Base-by-base conservation (phyloP, 306 rosid species). In the Fagus sylvatica region DNA sequence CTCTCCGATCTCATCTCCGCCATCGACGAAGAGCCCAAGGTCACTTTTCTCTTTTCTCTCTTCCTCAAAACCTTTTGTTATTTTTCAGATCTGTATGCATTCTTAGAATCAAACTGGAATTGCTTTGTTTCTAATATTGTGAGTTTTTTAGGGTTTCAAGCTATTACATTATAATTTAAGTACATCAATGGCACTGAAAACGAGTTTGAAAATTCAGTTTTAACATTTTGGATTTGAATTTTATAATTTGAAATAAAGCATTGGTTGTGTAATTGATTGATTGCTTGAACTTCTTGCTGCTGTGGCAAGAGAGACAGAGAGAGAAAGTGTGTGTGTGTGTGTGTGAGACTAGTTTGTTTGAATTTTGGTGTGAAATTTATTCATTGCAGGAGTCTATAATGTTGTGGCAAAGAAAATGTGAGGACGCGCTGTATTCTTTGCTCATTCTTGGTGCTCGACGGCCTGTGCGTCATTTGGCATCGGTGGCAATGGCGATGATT, bases 1-100 rank as follows among this genome's bases (percentile, higher is more conserved):
- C 93, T 95, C 57, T 95, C 98, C 78, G 98, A 95, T 91, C 98
- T 95, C 91, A 88, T 89, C n/a, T 84, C 93, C 79, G 93, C 98
- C 88, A 92, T 91, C 51, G 91, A 89, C 12, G 93, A 88, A 74
- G 98, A 93, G 86, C 79, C 90, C 39, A 95, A 92, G 98, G 98
- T 95, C 33, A 40, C 6, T 69, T 77, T 17, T 6, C 48, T 56
- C 53, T 80, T n/a, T 33, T 2, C 54, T 53, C 49, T 74, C 69
- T 51, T 59, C 11, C 70, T 5, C 16, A 0, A 37, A 81, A 2
- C 30, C 61, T 71, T 76, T 74, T 42, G 15, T 41, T 76, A 67
- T 19, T 60, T 28, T 41, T 71, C 17, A 59, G 59, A 74, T 49
- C 67, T 55, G 5, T 34, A 0, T 10, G 68, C 51, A 46, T 46